Evolutionary conservation across 2,329 filamentous ascomycete genomes (phyloP), one percentile per base, ranked within the genome.

Genomic region (Colletotrichum sojae): DNA sequence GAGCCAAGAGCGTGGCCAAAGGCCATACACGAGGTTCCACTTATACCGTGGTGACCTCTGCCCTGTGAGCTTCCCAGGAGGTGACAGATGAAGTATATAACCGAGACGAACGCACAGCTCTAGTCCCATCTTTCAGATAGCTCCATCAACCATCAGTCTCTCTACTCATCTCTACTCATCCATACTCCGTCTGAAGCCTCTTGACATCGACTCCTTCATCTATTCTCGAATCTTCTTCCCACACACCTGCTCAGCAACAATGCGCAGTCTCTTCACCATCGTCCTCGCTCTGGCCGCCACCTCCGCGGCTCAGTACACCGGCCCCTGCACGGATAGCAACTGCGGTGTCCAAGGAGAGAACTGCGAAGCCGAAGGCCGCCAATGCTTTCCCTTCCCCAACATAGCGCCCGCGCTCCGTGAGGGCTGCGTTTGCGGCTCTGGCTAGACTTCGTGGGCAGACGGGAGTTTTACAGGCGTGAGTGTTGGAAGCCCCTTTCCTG

Each of bases 351-450:
- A 43, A 27, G 56, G 67, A 20, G 55, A 66, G 18, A 53, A 69
- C 51, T 69, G 67, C 55, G 51, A 69, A 18, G 51, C 20, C 18
- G 54, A 69, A n/a, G 67, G 67, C 16, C 67, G 55, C 20, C 62
- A 69, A 13, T 69, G 67, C 55, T 69, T 66, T 18, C 67, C 67
- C 9, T 69, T 69, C 13, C 67, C 67, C 67, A 66, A 67, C 36
- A 58, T 60, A 16, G 49, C 49, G 25, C 67, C 67, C 16, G 67
- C 62, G 16, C 62, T 69, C 5, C 67, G 67, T 10, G 43, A 69
- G 43, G 67, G 67, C 31, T 69, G 67, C 25, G 62, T 67, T n/a
- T 69, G 67, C 18, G 67, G 62, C n/a, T 69, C 67, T 18, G 67
- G 67, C 9, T 69, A 52, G 55, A 51, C 5, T 43, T 10, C 3